A percentile compares a stretch with the other conserved stretches of the same genome.
phyloP scores from a whole-genome alignment of 2,329 filamentous ascomycete genomes.

The Mycosphaerella sp. region DNA sequence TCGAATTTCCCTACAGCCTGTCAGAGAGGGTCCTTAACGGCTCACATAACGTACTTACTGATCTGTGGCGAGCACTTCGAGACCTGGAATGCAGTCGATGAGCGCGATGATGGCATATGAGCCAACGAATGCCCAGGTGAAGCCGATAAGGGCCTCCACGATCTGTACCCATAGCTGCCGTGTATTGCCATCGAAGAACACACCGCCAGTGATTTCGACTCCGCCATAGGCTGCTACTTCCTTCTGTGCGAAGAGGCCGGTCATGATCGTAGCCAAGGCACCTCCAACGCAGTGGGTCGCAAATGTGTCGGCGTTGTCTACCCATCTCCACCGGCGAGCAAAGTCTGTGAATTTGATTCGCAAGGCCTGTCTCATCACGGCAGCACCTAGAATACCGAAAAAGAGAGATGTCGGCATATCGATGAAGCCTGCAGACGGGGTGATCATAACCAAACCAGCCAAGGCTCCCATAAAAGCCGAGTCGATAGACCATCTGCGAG shows the following conservation, averaged over 20 bases:
- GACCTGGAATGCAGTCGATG: conserved; percentile 49
- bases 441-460: conserved; percentile 50
- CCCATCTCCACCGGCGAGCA: conserved; percentile 46
- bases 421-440: conserved; percentile 46
- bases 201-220: conserved; percentile 45
- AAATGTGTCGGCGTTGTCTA: conserved; percentile 52
- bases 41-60: conserved; percentile 38
- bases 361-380: conserved; percentile 47
- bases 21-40: background rate
- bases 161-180: conserved; percentile 47
- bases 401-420: conserved; percentile 46
- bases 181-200: conserved; percentile 50
- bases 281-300: conserved; percentile 51
- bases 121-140: conserved; percentile 47
- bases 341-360: conserved; percentile 49
- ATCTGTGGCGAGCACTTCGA: conserved; percentile 49
- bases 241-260: conserved; percentile 47
- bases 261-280: conserved; percentile 46
- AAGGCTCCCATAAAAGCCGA: conserved; percentile 50
- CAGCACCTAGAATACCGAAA: conserved; percentile 45
- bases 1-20: conserved; percentile 5
- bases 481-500: conserved; percentile 45
- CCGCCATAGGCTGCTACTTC: conserved; percentile 51
- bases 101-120: conserved; percentile 47
- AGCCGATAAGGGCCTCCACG: conserved; percentile 48